Base-by-base conservation (phyloP, 306 rosid genomes). In the Hippophae rhamnoides region DNA sequence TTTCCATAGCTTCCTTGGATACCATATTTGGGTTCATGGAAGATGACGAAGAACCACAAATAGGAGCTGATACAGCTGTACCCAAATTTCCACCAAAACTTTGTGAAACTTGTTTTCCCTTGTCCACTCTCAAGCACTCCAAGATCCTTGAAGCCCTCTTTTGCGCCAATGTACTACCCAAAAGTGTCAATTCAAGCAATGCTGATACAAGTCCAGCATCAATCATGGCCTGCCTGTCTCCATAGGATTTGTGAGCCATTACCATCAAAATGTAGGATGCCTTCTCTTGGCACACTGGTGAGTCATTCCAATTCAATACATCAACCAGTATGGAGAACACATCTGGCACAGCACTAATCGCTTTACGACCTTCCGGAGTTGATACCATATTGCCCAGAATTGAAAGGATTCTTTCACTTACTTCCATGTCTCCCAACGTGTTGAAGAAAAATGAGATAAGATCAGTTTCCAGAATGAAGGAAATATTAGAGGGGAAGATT, bases 141-240 rank as follows among this genome's bases (percentile, higher is more conserved):
- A 93, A 70, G 54, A 93, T 78, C 77, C 97, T 84, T 1, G 99
- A 88, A 51, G 99, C 99, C 73, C 99, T 84, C 82, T 88, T 93
- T 74, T 93, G 99, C 6, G 97, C 85, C 82, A 93, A 77, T 42
- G 86, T 69, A 13, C 89, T 80, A 9, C 99, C 99, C 73, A 93
- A 52, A 65, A 93, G 97, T 12, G 89, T 93, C 69, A 88, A 69
- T 62, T 93, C 99, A 50, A 93, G 93, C 83, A 85, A 65, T 9
- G 95, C 84, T 0, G 95, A 88, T 7, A 47, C 80, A 42, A 93
- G 65, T 54, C 99, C 99, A 1, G 89, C 95, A 67, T 93, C 99
- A 18, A 86, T 80, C 99, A 93, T 93, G 57, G 82, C 82, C 27
- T 81, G 95, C 72, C 94, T 80, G 56, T 88, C 90, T 43, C 81